phyloP scores from a whole-genome alignment of 768 basidiomycete genomes.

The Pulveroboletus ravenelii region DNA sequence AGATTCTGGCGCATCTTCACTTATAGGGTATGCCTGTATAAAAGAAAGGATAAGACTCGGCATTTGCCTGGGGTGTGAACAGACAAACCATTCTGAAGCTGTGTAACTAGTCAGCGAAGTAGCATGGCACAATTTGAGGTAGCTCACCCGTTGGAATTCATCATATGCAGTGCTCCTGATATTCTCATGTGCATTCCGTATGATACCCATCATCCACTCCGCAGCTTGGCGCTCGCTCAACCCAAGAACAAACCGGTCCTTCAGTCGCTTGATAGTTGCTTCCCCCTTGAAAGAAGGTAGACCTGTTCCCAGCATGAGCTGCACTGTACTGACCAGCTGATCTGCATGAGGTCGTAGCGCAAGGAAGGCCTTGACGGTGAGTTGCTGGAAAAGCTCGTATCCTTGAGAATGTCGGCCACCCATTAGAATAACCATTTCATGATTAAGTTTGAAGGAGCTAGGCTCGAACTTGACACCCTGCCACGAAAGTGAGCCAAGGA shows the following conservation, averaged over 20 bases:
- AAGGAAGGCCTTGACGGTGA: conserved; percentile 95
- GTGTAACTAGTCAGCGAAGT: conserved; percentile 6
- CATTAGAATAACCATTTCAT: conserved; percentile 98
- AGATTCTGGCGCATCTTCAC: conserved; percentile 4
- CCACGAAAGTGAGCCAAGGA: conserved; percentile 8
- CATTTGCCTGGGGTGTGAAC: neutral
- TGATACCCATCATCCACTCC: conserved; percentile 84
- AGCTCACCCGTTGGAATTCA: conserved; percentile 83
- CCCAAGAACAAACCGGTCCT: conserved; percentile 80
- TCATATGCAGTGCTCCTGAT: conserved; percentile 91
- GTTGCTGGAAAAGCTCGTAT: conserved; percentile 88
- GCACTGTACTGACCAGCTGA: conserved; percentile 82
- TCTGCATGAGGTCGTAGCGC: conserved; percentile 93
- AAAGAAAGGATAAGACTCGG: neutral
- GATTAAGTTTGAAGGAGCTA: conserved; percentile 95
- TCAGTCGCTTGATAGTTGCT: conserved; percentile 78
- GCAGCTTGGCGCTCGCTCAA: conserved; percentile 88
- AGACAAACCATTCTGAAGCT: conserved; percentile 47
- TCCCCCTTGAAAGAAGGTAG: conserved; percentile 98
- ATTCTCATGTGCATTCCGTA: conserved; percentile 94
- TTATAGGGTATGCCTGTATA: conserved; percentile 30
- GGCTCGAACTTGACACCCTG: conserved; percentile 99
- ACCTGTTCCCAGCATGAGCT: conserved; percentile 92
- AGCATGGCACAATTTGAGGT: neutral
- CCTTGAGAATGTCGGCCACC: conserved; percentile 93